A percentile compares a stretch with the other conserved stretches of the same genome.
Conservation (phyloP, 108 stramenopile species). For the Craspedostauros australis region DNA sequence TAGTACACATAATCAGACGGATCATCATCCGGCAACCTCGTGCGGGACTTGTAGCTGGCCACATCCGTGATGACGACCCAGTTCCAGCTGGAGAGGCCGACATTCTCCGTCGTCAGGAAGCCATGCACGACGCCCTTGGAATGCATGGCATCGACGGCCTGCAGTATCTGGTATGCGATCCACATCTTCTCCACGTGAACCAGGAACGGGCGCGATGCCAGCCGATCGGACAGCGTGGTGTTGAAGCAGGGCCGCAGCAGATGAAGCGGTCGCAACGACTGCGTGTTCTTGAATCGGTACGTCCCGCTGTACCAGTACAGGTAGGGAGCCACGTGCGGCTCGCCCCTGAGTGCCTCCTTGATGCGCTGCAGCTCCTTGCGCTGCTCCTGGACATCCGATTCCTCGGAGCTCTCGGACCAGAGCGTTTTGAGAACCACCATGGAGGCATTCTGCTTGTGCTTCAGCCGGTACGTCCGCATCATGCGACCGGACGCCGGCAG, state of each 20-base stretch:
- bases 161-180: conserved; percentile 88
- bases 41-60: conserved; percentile 83
- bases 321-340: conserved; percentile 39
- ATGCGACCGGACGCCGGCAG: conserved; percentile 72
- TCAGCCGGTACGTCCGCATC: conserved; percentile 69
- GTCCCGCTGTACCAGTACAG: conserved; percentile 23
- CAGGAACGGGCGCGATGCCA: conserved; percentile 93
- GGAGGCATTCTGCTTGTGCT: conserved; percentile 37
- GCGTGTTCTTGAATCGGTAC: background rate
- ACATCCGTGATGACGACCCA: conserved; percentile 91
- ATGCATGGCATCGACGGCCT: conserved; percentile 81
- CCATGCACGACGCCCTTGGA: conserved; percentile 80
- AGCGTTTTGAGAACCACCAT: conserved; percentile 26
- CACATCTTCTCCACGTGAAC: conserved; percentile 86
- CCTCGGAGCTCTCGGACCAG: conserved; percentile 15
- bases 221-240: conserved; percentile 86
- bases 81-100: conserved; percentile 86
- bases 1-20: conserved; percentile 90
- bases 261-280: conserved; percentile 39
- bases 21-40: conserved; percentile 91
- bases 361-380: conserved; percentile 28
- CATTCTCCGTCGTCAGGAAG: conserved; percentile 92
- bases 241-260: conserved; percentile 86
- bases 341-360: conserved; percentile 11
- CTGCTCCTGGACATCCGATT: conserved; percentile 12